Percentiles rank a stretch among this genome's conserved stretches.
These are phyloP conservation scores for Leccinum fuscescens DNA, from an alignment of 1,284 basidiomycete species.

Conservation along the genomic window DNA sequence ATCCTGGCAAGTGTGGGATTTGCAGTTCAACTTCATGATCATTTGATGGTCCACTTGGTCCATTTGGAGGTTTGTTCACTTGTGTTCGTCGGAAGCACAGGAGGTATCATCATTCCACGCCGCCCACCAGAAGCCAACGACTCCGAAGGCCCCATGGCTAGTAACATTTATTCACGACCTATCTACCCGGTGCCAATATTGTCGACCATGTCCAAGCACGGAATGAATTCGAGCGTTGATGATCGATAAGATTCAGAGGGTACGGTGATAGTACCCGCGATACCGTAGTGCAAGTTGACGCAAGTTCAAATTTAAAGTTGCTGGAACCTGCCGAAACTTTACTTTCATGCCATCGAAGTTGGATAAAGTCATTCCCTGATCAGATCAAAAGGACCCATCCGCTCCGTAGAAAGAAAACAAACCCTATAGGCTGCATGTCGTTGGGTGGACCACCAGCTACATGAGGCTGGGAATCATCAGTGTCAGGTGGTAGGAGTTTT, in stretches of 20 bases:
- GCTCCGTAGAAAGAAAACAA: neutral
- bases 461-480: neutral
- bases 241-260: neutral
- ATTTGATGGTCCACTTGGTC: neutral
- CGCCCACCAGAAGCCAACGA: neutral
- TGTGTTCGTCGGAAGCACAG: neutral
- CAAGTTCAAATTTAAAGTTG: too few species aligned
- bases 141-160: neutral
- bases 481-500: neutral
- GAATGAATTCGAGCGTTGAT: neutral
- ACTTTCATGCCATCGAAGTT: neutral
- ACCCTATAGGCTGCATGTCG: neutral
- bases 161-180: neutral
- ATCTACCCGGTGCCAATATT: neutral
- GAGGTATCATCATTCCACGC: neutral
- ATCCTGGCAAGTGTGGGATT: neutral
- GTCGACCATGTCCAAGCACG: neutral
- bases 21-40: neutral
- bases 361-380: too few species aligned
- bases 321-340: neutral
- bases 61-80: neutral
- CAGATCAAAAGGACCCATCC: too few species aligned
- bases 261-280: too few species aligned
- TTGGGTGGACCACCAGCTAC: neutral
- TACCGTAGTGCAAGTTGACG: too few species aligned